Evolutionary conservation across 495 filamentous ascomycete species (phyloP).

Genomic region (Penicillium alfredii): DNA sequence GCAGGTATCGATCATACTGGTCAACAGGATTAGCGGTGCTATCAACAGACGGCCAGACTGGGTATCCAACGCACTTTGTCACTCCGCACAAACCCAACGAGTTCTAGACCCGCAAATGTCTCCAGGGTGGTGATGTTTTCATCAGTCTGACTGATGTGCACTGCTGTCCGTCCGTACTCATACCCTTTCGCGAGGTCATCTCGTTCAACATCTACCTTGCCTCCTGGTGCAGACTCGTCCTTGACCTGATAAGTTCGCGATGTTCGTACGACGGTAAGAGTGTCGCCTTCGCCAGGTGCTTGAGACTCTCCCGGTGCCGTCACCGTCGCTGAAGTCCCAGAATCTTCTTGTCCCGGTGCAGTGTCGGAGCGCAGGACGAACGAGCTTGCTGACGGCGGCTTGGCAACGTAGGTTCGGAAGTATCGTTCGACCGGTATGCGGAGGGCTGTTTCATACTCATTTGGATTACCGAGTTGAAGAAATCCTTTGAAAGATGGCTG

Average conservation of each 20-base stretch:
- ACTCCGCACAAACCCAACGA: constrained; percentile 78
- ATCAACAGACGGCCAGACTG: neutral
- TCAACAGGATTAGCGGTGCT: constrained; percentile 14
- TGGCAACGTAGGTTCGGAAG: constrained; percentile 72
- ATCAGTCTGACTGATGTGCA: constrained; percentile 81
- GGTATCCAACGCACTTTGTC: constrained; percentile 51
- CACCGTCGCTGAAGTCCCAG: constrained; percentile 46
- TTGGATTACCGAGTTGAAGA: constrained; percentile 72
- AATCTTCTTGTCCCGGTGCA: constrained; percentile 34
- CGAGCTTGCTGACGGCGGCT: constrained; percentile 64
- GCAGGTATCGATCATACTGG: constrained; percentile 79
- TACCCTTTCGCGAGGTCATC: constrained; percentile 90
- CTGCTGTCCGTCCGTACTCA: constrained; percentile 86
- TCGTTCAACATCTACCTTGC: constrained; percentile 75
- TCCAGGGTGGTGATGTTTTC: constrained; percentile 74
- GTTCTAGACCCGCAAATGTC: constrained; percentile 64
- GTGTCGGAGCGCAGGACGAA: constrained; percentile 55
- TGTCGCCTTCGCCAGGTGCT: constrained; percentile 18
- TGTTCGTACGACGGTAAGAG: constrained; percentile 61
- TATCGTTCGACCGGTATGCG: constrained; percentile 86
- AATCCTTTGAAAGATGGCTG: constrained; percentile 72
- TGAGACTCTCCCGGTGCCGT: constrained; percentile 32
- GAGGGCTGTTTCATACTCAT: constrained; percentile 68
- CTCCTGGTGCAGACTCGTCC: constrained; percentile 65
- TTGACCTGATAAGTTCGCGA: constrained; percentile 73